A percentile compares a stretch with the other conserved stretches of the same genome.
Conservation (phyloP, 106 monocot species). For the Allium sativum region DNA sequence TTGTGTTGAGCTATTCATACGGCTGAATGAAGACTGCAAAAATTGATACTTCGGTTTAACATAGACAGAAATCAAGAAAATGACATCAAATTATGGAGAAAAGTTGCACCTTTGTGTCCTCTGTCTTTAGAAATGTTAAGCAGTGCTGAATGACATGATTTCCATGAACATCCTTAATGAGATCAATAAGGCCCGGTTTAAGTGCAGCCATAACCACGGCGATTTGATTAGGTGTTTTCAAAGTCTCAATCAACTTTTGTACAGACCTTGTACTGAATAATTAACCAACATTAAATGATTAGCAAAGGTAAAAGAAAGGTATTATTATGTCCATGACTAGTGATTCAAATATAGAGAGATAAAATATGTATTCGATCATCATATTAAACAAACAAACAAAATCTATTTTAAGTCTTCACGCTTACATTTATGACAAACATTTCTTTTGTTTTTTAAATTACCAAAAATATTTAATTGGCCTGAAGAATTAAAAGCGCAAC, state of each 20-base stretch:
- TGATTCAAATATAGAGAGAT: neutral
- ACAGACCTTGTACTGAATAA: slow-evolving; percentile 43
- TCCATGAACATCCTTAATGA: slow-evolving; percentile 46
- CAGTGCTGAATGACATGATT: slow-evolving; percentile 58
- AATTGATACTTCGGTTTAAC: no score
- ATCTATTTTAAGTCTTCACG: neutral
- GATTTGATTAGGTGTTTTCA: slow-evolving; percentile 29
- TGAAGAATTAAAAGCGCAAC: no score
- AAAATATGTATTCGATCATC: neutral
- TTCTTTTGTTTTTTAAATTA: no score
- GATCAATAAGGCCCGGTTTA: slow-evolving; percentile 25
- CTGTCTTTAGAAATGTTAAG: slow-evolving; percentile 16
- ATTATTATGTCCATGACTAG: neutral
- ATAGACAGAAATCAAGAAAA: neutral
- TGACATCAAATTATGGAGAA: neutral
- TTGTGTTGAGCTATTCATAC: no score
- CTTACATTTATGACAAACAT: neutral
- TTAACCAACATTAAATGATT: neutral
- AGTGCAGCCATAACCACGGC: slow-evolving; percentile 31
- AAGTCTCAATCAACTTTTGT: slow-evolving; percentile 46
- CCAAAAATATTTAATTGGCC: no score
- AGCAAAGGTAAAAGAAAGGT: neutral
- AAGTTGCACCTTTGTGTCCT: slow-evolving; percentile 41
- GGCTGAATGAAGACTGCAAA: no score
- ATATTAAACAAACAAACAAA: neutral